Base-by-base conservation (phyloP, 2,329 filamentous ascomycete genomes). In the Oidium heveae region DNA sequence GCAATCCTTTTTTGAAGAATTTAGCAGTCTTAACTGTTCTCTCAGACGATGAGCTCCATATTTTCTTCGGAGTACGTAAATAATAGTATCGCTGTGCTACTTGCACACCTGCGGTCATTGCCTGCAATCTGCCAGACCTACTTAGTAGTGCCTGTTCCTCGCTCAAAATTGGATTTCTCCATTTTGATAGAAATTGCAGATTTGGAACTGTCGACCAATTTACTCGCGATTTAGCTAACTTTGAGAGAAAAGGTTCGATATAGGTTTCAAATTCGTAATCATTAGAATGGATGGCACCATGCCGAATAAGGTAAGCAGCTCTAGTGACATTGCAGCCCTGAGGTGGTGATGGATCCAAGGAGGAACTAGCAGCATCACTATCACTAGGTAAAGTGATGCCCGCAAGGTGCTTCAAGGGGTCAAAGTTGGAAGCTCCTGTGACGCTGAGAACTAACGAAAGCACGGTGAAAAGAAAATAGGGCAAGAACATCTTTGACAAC, bases 11-110 rank as follows among this genome's bases (percentile, higher is more conserved):
- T 32, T 73, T 70, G 54, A 76, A 70, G 7, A 67, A 68, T 53
- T 71, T 62, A 1, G 73, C 71, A 47, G 68, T 72, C 60, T 71
- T 68, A 33, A 70, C 66, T 0, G 72, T 75, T 20, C 73, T 63
- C 61, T 75, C 72, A 0, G 73, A 72, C 3, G 70, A 74, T 22
- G 68, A 70, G 1, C 72, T 67, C 73, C 73, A 76, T 18, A 75
- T 69, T 53, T 70, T 70, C 52, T 68, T 66, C 1, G 73, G 72
- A 7, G 66, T 64, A 49, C 67, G 64, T 55, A 76, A 64, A 20
- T 63, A 58, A 9, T 61, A 58, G 53, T 64, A 64, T 58, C 60
- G 55, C 46, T 62, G 60, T 20, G 58, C 58, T 52, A 63, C 57
- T 54, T 63, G 59, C 6, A 63, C 62, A 16, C 62, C 62, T 15